These are phyloP conservation scores for Rhodamnia argentea DNA, from an alignment of 345 rosid species.

Conservation along the genomic window DNA sequence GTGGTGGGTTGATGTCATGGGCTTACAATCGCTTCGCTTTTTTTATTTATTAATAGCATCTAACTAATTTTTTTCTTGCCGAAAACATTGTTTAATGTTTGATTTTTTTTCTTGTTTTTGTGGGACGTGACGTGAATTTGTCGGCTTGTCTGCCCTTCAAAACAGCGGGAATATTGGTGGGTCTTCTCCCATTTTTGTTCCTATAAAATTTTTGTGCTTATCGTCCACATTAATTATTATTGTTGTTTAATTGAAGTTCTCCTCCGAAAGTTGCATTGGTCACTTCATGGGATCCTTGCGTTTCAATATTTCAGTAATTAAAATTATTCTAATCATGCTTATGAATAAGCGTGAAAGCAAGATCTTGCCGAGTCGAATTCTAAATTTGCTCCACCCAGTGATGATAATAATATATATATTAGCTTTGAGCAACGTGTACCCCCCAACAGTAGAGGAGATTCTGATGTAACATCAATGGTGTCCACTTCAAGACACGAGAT, in stretches of 20 bases:
- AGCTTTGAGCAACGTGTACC: not conserved
- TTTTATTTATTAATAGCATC: not conserved
- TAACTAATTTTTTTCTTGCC: not conserved
- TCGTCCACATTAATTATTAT: not conserved
- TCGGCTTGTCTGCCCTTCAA: not conserved
- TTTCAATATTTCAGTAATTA: not conserved
- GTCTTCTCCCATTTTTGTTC: not conserved
- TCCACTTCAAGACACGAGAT: not conserved
- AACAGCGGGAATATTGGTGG: conserved; percentile 23
- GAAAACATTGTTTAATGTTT: not conserved
- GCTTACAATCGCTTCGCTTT: not conserved
- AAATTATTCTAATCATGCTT: not conserved
- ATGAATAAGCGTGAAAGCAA: not conserved
- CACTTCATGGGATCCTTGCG: not conserved
- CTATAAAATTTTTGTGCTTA: not conserved
- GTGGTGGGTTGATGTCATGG: not conserved
- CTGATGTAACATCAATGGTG: not conserved
- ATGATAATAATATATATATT: not conserved
- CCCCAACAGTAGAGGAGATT: not conserved
- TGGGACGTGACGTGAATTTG: not conserved
- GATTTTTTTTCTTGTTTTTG: not conserved
- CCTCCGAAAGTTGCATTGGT: not conserved
- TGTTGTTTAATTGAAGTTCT: not conserved
- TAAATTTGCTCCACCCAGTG: not conserved
- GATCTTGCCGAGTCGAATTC: not conserved